Evolutionary conservation across 192 early-diverging fungal genomes (phyloP).

Genomic region (Coemansia sp.): DNA sequence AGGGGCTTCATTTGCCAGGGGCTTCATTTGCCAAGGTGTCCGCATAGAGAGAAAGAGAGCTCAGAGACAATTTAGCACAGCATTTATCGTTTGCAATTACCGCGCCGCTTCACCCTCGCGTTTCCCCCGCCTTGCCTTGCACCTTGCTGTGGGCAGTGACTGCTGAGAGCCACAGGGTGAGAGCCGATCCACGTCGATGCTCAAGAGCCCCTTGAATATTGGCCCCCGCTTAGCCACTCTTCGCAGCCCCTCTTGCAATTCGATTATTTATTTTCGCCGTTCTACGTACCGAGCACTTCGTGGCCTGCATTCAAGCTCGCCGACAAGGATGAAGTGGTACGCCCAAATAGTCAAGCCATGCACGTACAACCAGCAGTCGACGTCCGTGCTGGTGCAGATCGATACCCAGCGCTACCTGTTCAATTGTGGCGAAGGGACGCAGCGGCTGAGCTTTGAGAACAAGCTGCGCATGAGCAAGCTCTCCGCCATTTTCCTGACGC

Average conservation of each 20-base stretch:
- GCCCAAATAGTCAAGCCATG: constrained; percentile 56
- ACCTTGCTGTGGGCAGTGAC: background rate
- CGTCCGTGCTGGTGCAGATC: constrained; percentile 74
- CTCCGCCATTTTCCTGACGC: constrained; percentile 73
- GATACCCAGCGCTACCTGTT: constrained; percentile 78
- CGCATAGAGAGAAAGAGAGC: too few species aligned
- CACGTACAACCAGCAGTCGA: constrained; percentile 51
- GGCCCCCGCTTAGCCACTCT: constrained; percentile 1
- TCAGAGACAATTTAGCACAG: too few species aligned
- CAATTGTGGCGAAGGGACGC: constrained; percentile 90
- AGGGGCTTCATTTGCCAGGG: too few species aligned
- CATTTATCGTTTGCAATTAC: too few species aligned
- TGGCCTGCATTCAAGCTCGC: constrained; percentile 17
- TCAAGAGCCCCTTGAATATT: background rate
- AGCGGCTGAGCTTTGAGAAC: constrained; percentile 79
- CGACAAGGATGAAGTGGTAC: constrained; percentile 55
- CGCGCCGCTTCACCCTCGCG: too few species aligned
- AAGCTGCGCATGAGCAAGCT: constrained; percentile 67
- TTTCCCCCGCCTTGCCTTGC: background rate
- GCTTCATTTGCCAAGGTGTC: too few species aligned
- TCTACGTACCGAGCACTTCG: background rate
- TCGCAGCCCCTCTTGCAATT: background rate
- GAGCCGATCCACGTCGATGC: background rate
- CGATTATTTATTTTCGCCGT: background rate
- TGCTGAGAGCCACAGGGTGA: background rate